Percentiles rank a stretch among this genome's conserved stretches.
These are phyloP conservation scores for Cordyceps cateniannulata DNA, from an alignment of 2,329 filamentous ascomycete genomes.

Conservation along the genomic window DNA sequence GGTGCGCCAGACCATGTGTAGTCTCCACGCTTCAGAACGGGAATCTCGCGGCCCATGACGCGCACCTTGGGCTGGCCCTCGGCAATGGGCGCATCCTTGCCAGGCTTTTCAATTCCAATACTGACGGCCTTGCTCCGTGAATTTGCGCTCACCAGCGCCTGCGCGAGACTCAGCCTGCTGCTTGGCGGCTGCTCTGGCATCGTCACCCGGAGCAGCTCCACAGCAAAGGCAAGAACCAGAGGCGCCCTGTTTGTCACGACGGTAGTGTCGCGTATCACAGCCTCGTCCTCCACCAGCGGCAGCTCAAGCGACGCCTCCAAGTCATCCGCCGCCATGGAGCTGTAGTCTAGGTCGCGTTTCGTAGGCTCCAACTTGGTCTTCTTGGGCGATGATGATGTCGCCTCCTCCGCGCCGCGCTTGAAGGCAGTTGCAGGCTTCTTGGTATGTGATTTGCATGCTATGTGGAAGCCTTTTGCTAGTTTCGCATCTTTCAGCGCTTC, in stretches of 20 bases:
- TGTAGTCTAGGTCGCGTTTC: slow-evolving; percentile 31
- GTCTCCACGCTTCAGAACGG: slow-evolving; percentile 70
- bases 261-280: slow-evolving; percentile 48
- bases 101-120: slow-evolving; percentile 63
- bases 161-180: slow-evolving; percentile 75
- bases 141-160: slow-evolving; percentile 78
- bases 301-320: slow-evolving; percentile 57
- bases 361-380: slow-evolving; percentile 28
- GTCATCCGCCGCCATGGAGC: slow-evolving; percentile 44
- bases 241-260: slow-evolving; percentile 76
- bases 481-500: slow-evolving; percentile 42
- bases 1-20: slow-evolving; percentile 42
- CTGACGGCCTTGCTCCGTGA: slow-evolving; percentile 70
- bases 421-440: slow-evolving; percentile 27
- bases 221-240: slow-evolving; percentile 72
- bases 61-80: slow-evolving; percentile 67
- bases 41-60: slow-evolving; percentile 67
- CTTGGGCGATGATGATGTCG: slow-evolving; percentile 20
- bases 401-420: slow-evolving; percentile 25
- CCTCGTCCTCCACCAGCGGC: slow-evolving; percentile 51
- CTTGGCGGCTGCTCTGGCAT: slow-evolving; percentile 82
- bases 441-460: slow-evolving; percentile 47
- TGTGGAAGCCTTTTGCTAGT: slow-evolving; percentile 43
- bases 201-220: slow-evolving; percentile 67
- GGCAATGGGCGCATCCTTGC: slow-evolving; percentile 66